Percentiles rank a stretch among this genome's conserved stretches.
Evolutionary conservation across 2,329 filamentous ascomycete species (phyloP).

Genomic region (Fusarium phyllophilum): DNA sequence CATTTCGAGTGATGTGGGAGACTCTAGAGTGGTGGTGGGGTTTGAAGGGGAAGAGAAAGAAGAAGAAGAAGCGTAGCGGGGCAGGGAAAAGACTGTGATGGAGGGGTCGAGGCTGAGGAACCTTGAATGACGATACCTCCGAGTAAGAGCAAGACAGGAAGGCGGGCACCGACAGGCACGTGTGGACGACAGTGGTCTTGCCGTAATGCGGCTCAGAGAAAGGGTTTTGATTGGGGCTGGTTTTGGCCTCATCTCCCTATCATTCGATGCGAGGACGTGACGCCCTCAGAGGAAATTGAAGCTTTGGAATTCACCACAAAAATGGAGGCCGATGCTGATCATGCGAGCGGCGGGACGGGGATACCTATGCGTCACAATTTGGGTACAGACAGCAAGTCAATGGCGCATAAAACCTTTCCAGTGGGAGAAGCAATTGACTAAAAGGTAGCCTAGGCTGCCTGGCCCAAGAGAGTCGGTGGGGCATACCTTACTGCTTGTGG

Average conservation of each 20-base stretch:
- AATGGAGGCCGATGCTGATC: not conserved
- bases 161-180: slow-evolving; percentile 2
- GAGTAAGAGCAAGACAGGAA: slow-evolving; percentile 7
- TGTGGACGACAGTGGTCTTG: slow-evolving; percentile 14
- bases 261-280: slow-evolving; percentile 32
- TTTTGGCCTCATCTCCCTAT: slow-evolving; percentile 41
- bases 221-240: slow-evolving; percentile 37
- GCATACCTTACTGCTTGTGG: slow-evolving; percentile 1
- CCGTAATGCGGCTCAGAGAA: slow-evolving; percentile 33
- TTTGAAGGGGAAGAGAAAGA: slow-evolving; percentile 9
- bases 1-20: slow-evolving; percentile 39
- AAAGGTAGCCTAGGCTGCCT: not conserved
- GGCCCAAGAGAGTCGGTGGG: not conserved
- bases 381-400: not conserved
- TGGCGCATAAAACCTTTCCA: slow-evolving; percentile 20
- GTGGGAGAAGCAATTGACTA: not conserved
- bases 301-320: slow-evolving; percentile 30
- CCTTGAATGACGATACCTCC: not conserved
- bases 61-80: slow-evolving; percentile 36
- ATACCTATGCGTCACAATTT: slow-evolving; percentile 32
- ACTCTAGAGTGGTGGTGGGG: slow-evolving; percentile 37
- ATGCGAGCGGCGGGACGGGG: slow-evolving; percentile 28
- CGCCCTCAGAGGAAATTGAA: slow-evolving; percentile 23
- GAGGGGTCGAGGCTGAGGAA: slow-evolving; percentile 31
- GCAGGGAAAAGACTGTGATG: slow-evolving; percentile 37